Conservation (phyloP, 2,329 filamentous ascomycete genomes). For the Penicillium sp. region DNA sequence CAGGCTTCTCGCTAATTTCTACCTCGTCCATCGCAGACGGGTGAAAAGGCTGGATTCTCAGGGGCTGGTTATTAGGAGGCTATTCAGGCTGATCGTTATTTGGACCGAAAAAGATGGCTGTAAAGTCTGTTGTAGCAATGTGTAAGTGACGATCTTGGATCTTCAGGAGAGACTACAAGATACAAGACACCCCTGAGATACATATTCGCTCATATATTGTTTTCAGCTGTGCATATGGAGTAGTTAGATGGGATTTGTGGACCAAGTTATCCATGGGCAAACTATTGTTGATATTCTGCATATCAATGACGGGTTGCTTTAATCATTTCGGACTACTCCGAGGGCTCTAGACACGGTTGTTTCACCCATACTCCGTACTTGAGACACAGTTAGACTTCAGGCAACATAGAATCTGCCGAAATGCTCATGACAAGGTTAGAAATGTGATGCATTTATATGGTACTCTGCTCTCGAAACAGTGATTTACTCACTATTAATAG, state of each 20-base stretch:
- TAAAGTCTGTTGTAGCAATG: neutral
- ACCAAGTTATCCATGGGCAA: neutral
- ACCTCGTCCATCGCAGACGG: neutral
- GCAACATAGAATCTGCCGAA: neutral
- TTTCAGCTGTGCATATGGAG: neutral
- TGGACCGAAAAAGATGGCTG: neutral
- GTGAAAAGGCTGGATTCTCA: neutral
- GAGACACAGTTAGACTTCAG: neutral
- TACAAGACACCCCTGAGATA: neutral
- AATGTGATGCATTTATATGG: neutral
- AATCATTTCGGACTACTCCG: neutral
- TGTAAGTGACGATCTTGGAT: constrained; percentile 1
- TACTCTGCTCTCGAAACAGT: neutral
- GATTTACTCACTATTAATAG: neutral
- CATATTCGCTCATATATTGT: neutral
- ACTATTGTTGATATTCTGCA: neutral
- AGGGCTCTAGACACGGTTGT: neutral
- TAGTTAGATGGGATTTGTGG: neutral
- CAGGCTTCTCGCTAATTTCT: neutral
- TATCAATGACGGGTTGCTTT: neutral
- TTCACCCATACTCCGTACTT: neutral
- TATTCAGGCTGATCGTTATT: neutral
- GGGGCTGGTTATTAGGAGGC: constrained; percentile 1
- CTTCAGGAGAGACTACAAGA: neutral
- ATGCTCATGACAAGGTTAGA: neutral